Evolutionary conservation across 1,284 basidiomycete genomes (phyloP).

Genomic region (Vanrija humicola): DNA sequence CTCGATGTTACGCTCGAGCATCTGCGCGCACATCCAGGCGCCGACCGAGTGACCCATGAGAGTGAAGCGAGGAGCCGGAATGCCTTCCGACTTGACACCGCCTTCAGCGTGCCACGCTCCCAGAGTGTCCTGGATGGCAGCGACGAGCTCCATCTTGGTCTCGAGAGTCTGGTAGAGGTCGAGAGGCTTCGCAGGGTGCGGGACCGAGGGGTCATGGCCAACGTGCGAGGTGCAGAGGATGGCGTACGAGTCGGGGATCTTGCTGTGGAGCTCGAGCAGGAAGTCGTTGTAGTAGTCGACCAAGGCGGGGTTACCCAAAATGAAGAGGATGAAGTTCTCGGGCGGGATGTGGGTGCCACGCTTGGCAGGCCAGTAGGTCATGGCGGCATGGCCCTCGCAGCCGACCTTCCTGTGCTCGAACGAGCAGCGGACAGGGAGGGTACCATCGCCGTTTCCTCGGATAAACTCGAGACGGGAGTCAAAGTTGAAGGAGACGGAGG

Average conservation of each 20-base stretch:
- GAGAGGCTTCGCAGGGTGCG: conserved; percentile 23
- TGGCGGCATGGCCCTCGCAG: background rate
- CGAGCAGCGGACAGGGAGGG: background rate
- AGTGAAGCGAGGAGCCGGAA: conserved; percentile 19
- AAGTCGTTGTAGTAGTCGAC: conserved; percentile 48
- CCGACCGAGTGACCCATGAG: conserved; percentile 48
- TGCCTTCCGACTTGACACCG: no score
- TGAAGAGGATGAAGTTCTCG: conserved; percentile 31
- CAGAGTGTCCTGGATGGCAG: conserved; percentile 20
- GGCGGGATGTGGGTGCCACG: conserved; percentile 16
- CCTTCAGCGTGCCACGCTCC: conserved; percentile 20
- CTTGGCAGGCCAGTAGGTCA: conserved; percentile 38
- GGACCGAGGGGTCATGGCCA: conserved; percentile 36
- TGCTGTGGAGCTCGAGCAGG: conserved; percentile 34
- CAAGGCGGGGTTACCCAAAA: conserved; percentile 48
- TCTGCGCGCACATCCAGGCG: conserved; percentile 41
- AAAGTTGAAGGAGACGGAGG: background rate
- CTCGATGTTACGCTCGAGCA: conserved; percentile 18
- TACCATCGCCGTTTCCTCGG: background rate
- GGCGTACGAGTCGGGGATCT: conserved; percentile 38
- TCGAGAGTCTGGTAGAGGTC: conserved; percentile 35
- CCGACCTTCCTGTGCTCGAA: conserved; percentile 3
- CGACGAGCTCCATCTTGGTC: conserved; percentile 43
- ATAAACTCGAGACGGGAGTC: conserved; percentile 21
- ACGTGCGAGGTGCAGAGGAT: conserved; percentile 45